phyloP scores from a whole-genome alignment of 2,329 filamentous ascomycete species.

The Thelonectria blattea region DNA sequence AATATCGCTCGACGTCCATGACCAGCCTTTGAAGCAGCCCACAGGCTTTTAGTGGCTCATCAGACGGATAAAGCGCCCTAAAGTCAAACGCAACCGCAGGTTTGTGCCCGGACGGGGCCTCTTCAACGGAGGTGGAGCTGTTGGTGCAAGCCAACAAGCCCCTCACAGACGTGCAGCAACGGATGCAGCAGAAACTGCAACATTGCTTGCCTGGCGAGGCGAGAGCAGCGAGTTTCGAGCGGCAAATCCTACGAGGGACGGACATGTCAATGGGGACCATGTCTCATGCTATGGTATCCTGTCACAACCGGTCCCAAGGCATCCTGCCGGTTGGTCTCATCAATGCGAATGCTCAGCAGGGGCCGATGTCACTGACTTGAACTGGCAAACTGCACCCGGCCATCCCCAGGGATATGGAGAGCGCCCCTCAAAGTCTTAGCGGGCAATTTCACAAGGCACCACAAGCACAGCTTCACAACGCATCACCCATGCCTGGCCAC shows the following conservation, averaged over 20 bases:
- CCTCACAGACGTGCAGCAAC: conserved; percentile 9
- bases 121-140: conserved; percentile 16
- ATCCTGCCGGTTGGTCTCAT: conserved; percentile 14
- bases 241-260: conserved; percentile 1
- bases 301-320: conserved; percentile 2
- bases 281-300: conserved; percentile 1
- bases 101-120: conserved; percentile 3
- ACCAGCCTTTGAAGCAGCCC: neutral
- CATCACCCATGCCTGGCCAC: neutral
- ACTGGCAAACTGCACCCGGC: neutral
- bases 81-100: neutral
- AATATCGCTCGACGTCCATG: neutral
- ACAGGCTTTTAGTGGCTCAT: neutral
- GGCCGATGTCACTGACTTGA: conserved; percentile 2
- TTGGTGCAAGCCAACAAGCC: conserved; percentile 4
- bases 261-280: neutral
- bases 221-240: conserved; percentile 1
- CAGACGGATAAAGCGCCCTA: neutral
- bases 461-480: conserved; percentile 13
- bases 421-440: conserved; percentile 12
- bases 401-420: conserved; percentile 3
- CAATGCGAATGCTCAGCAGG: conserved; percentile 14
- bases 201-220: conserved; percentile 10
- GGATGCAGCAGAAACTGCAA: conserved; percentile 3
- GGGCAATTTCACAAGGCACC: conserved; percentile 20